A percentile compares a stretch with the other conserved stretches of the same genome.
These are phyloP conservation scores for Pestalotiopsis sp. DNA, from an alignment of 2,329 filamentous ascomycete species.

Conservation along the genomic window DNA sequence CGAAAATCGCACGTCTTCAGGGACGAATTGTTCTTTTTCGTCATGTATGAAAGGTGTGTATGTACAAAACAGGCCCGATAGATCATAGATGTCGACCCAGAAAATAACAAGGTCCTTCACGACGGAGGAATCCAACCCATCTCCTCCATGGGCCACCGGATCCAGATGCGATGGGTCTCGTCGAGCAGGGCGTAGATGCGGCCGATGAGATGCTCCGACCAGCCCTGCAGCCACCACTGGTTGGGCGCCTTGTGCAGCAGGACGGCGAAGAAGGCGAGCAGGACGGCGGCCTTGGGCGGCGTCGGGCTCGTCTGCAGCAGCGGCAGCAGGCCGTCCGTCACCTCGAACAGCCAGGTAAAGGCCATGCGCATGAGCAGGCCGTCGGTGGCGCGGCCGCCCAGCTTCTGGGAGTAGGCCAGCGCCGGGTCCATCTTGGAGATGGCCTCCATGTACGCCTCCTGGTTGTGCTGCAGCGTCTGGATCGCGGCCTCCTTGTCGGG, in stretches of 20 bases:
- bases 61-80: not conserved
- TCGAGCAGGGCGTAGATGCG: constrained; percentile 6
- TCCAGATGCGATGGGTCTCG: constrained; percentile 5
- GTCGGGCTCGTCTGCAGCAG: not conserved
- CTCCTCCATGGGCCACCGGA: constrained; percentile 15
- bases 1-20: no score
- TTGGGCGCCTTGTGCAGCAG: not conserved
- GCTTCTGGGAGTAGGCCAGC: not conserved
- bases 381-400: not conserved
- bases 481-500: not conserved
- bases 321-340: constrained; percentile 19
- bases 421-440: not conserved
- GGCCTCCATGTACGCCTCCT: not conserved
- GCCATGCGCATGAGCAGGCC: not conserved
- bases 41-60: not conserved
- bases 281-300: constrained; percentile 30
- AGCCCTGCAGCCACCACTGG: constrained; percentile 12
- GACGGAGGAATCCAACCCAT: constrained; percentile 34
- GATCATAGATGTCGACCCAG: not conserved
- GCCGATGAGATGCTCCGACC: constrained; percentile 3
- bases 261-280: constrained; percentile 20
- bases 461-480: not conserved
- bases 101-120: not conserved
- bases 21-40: no score
- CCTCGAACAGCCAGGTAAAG: constrained; percentile 40